phyloP scores from a whole-genome alignment of 139 green algal species.

The Gonium pectorale region DNA sequence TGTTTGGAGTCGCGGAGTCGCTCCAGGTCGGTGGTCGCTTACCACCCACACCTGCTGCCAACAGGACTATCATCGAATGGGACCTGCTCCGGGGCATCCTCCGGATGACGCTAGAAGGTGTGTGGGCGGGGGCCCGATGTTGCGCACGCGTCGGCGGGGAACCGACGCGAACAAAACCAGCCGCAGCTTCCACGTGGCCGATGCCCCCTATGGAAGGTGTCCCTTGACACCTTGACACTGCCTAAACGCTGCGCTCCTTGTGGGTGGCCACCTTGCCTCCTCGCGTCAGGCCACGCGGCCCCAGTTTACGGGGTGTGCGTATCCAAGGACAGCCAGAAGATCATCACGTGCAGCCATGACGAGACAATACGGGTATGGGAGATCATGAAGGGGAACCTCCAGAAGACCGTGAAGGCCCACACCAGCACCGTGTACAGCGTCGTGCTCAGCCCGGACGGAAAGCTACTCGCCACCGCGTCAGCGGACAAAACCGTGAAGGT shows the following conservation, averaged over 20 bases:
- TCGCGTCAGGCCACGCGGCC: conserved; percentile 54
- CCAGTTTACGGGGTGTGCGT: conserved; percentile 56
- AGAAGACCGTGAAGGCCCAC: conserved; percentile 50
- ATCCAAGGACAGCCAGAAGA: conserved; percentile 55
- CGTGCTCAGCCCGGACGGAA: conserved; percentile 48
- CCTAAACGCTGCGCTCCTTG: too few species aligned
- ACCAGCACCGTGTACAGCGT: conserved; percentile 61
- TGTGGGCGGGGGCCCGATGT: too few species aligned
- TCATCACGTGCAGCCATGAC: conserved; percentile 50
- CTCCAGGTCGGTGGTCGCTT: too few species aligned
- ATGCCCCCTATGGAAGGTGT: too few species aligned
- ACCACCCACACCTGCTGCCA: too few species aligned
- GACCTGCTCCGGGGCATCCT: conserved; percentile 54
- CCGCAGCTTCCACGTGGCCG: too few species aligned
- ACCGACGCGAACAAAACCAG: too few species aligned
- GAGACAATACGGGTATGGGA: conserved; percentile 57
- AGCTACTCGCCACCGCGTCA: conserved; percentile 51
- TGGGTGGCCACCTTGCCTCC: too few species aligned
- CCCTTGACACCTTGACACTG: too few species aligned
- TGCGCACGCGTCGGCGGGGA: too few species aligned
- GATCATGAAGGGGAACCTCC: conserved; percentile 55
- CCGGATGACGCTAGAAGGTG: conserved; percentile 60
- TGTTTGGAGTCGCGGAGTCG: too few species aligned
- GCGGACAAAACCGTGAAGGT: conserved; percentile 56
- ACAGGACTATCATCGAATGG: conserved; percentile 58